Evolutionary conservation across 371 early-diverging fungal genomes (phyloP).

Genomic region (Chytridium lagenaria): DNA sequence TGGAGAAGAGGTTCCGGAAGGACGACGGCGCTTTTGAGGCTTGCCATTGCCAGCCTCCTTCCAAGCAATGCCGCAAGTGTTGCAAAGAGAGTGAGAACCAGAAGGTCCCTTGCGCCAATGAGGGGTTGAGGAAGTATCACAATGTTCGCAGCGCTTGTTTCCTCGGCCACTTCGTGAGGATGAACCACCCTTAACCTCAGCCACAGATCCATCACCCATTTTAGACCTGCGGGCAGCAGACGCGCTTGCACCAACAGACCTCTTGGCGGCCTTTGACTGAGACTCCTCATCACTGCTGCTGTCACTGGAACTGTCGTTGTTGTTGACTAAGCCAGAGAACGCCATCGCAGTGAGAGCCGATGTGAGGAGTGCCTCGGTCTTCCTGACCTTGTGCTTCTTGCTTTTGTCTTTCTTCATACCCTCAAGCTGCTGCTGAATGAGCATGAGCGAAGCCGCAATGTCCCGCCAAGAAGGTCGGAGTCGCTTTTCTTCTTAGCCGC

Average conservation of each 20-base stretch:
- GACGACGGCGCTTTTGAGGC: not conserved
- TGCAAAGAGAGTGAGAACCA: slow-evolving; percentile 86
- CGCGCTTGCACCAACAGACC: not conserved
- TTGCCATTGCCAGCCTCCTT: slow-evolving; percentile 57
- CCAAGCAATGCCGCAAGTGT: slow-evolving; percentile 85
- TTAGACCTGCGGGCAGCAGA: not conserved
- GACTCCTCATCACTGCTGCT: slow-evolving; percentile 16
- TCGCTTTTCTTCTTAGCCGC: slow-evolving; percentile 9
- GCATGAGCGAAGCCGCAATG: not conserved
- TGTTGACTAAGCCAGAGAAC: not conserved
- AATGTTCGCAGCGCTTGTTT: slow-evolving; percentile 56
- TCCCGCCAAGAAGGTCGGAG: not conserved
- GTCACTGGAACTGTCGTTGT: slow-evolving; percentile 1
- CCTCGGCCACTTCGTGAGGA: not conserved
- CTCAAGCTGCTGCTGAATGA: not conserved
- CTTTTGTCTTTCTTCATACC: not conserved
- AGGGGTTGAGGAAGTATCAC: slow-evolving; percentile 81
- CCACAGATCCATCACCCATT: not conserved
- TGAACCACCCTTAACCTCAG: not conserved
- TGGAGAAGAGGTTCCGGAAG: slow-evolving; percentile 4
- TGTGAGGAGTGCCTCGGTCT: not conserved
- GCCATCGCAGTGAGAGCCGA: not conserved
- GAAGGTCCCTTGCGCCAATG: slow-evolving; percentile 90
- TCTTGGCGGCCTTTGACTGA: not conserved
- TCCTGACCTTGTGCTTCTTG: slow-evolving; percentile 7